Conservation (phyloP, 768 basidiomycete species). For the Psilocybe cyanescens region DNA sequence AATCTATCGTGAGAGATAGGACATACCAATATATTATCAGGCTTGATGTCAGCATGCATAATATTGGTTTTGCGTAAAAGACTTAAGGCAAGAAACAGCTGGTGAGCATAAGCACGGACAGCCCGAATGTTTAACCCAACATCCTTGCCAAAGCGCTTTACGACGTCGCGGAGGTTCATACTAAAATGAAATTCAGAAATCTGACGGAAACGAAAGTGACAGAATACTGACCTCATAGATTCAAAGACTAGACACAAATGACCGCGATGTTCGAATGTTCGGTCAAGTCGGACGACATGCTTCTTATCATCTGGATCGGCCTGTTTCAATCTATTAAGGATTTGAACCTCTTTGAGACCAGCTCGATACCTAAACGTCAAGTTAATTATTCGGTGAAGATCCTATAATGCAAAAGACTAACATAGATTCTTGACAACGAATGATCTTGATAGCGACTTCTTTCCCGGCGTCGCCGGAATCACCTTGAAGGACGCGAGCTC, state of each 20-base stretch:
- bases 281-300: constrained; percentile 89
- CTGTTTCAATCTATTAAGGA: constrained; percentile 83
- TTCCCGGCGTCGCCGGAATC: constrained; percentile 54
- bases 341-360: constrained; percentile 89
- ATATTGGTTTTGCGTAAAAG: constrained; percentile 88
- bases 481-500: constrained; percentile 77
- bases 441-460: constrained; percentile 98
- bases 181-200: constrained; percentile 40
- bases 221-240: constrained; percentile 70
- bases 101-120: constrained; percentile 98
- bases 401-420: constrained; percentile 42
- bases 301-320: constrained; percentile 98
- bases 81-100: constrained; percentile 88
- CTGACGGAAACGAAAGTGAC: background rate
- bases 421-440: constrained; percentile 96
- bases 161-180: constrained; percentile 97
- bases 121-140: constrained; percentile 95
- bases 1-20: background rate
- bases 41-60: constrained; percentile 99
- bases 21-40: constrained; percentile 93
- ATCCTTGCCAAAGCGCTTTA: constrained; percentile 98
- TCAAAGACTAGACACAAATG: constrained; percentile 98
- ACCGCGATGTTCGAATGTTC: constrained; percentile 96
- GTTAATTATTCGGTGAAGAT: constrained; percentile 8
- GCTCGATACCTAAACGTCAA: constrained; percentile 79